A percentile compares a stretch with the other conserved stretches of the same genome.
Conservation (phyloP, 345 rosid species). For the Camelina laxa region DNA sequence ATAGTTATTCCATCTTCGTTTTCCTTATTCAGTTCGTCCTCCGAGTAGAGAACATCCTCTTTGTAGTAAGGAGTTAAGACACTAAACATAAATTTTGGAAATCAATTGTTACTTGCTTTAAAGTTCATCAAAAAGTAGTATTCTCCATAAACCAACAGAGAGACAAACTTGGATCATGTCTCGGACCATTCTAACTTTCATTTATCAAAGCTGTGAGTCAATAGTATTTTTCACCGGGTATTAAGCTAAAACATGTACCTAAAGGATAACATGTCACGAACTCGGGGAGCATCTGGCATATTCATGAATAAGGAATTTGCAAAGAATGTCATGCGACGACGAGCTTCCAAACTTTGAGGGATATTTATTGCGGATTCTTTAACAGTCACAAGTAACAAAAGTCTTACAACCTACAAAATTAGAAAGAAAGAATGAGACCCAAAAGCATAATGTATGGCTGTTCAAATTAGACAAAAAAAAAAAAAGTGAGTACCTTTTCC, state of each 20-base stretch:
- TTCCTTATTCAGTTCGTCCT: conserved; percentile 74
- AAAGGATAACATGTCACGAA: conserved; percentile 90
- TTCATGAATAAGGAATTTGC: conserved; percentile 95
- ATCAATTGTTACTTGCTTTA: conserved; percentile 36
- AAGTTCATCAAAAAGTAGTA: conserved; percentile 15
- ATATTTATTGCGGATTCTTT: conserved; percentile 97
- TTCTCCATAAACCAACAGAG: conserved; percentile 9
- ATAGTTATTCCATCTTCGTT: conserved; percentile 92
- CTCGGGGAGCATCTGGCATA: conserved; percentile 88
- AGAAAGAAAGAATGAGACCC: conserved; percentile 29
- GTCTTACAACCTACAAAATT: conserved; percentile 66
- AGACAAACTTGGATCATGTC: conserved; percentile 18
- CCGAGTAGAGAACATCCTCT: conserved; percentile 88
- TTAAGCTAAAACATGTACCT: conserved; percentile 56
- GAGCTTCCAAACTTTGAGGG: conserved; percentile 95
- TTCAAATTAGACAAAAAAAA: conserved; percentile 8
- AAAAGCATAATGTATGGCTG: conserved; percentile 27
- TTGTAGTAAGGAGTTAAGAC: conserved; percentile 91
- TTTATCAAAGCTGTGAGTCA: conserved; percentile 8
- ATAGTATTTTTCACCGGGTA: conserved; percentile 3
- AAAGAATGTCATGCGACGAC: conserved; percentile 97
- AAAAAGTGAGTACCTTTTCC: conserved; percentile 75
- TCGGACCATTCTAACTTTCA: conserved; percentile 13
- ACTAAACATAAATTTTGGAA: conserved; percentile 50
- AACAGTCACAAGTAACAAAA: conserved; percentile 77